Conservation (phyloP, 129 eudicot genomes). For the Ambrosia artemisiifolia region DNA sequence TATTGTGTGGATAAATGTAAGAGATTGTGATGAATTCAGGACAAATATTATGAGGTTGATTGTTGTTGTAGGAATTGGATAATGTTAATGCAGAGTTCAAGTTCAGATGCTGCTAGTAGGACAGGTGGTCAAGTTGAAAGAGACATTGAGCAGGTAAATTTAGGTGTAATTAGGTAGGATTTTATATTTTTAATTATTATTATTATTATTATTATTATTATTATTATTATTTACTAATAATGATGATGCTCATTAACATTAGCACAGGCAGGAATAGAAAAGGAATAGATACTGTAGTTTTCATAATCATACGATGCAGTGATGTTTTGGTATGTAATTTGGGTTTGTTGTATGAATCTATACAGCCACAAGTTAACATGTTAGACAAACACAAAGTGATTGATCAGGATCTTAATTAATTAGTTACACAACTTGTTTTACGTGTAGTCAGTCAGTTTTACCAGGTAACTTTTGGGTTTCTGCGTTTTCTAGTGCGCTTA, state of each 20-base stretch:
- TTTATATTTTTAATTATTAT: not conserved
- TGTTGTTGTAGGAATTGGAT: constrained; percentile 15
- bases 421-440: constrained; percentile 10
- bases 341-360: not conserved
- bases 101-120: constrained; percentile 50
- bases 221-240: too few relatives aligned
- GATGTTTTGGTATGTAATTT: not conserved
- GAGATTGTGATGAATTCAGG: constrained; percentile 9
- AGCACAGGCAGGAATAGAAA: not conserved
- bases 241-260: not conserved
- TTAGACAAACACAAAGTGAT: not conserved
- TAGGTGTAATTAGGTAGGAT: constrained; percentile 74
- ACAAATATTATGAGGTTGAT: constrained; percentile 14
- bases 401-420: too few relatives aligned
- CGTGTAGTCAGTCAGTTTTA: not conserved
- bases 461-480: constrained; percentile 7
- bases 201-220: too few relatives aligned
- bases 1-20: not conserved
- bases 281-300: not conserved
- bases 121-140: constrained; percentile 55
- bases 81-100: constrained; percentile 47
- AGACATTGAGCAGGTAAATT: too few relatives aligned
- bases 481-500: too few relatives aligned
- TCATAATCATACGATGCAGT: constrained; percentile 6
- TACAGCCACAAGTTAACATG: constrained; percentile 1